Evolutionary conservation across 2,329 filamentous ascomycete species (phyloP).

Genomic region (Pyricularia sp.): DNA sequence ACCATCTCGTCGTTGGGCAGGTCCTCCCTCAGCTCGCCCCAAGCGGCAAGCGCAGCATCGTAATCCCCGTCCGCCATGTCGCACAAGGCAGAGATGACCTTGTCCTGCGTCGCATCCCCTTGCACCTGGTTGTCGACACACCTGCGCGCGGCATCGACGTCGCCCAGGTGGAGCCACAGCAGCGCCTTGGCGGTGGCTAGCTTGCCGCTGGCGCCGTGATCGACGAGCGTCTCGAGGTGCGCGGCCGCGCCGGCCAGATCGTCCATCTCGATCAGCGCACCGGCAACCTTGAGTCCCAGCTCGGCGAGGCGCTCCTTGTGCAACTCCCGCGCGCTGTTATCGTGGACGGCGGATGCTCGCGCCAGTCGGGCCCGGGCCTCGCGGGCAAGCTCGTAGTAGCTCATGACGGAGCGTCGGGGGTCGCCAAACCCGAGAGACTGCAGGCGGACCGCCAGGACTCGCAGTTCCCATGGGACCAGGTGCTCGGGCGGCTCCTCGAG

Average conservation of each 20-base stretch:
- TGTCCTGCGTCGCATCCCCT: constrained; percentile 17
- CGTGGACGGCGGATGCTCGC: constrained; percentile 31
- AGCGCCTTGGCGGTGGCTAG: constrained; percentile 47
- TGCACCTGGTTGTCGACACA: constrained; percentile 28
- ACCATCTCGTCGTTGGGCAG: constrained; percentile 54
- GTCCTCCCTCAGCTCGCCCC: constrained; percentile 39
- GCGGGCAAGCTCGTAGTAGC: constrained; percentile 77
- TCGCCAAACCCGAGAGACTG: constrained; percentile 84
- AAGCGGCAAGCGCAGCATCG: constrained; percentile 49
- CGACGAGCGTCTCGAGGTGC: constrained; percentile 55
- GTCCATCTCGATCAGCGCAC: constrained; percentile 74
- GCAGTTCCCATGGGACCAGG: constrained; percentile 79
- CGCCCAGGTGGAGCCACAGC: constrained; percentile 70
- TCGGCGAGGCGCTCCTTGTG: constrained; percentile 70
- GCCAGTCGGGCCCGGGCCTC: constrained; percentile 60
- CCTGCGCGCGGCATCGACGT: constrained; percentile 55
- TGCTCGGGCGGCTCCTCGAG: constrained; percentile 27
- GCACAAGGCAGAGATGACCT: constrained; percentile 56
- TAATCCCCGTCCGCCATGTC: constrained; percentile 74
- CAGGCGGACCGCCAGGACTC: constrained; percentile 72
- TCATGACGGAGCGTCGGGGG: constrained; percentile 73
- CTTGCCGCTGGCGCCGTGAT: constrained; percentile 20
- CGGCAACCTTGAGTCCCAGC: constrained; percentile 58
- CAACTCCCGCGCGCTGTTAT: constrained; percentile 45
- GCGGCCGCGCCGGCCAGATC: constrained; percentile 71